A percentile compares a stretch with the other conserved stretches of the same genome.
Evolutionary conservation across 768 basidiomycete genomes (phyloP).

Genomic region (Xanthoconium stramineum): DNA sequence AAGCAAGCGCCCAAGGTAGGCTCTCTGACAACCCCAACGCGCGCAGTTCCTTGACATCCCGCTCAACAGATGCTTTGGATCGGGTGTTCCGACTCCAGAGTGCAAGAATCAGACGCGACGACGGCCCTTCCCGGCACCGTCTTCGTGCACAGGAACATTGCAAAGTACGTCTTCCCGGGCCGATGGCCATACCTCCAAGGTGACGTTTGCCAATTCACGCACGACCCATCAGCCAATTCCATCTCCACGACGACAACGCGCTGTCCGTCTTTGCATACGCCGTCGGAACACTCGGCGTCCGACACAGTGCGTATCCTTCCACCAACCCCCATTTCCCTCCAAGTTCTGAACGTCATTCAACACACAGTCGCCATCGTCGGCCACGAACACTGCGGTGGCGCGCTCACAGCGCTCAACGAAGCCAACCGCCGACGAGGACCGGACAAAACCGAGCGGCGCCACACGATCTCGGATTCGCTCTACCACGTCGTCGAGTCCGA

Average conservation of each 20-base stretch:
- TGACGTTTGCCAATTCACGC: neutral
- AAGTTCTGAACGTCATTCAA: neutral
- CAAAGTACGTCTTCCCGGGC: constrained; percentile 65
- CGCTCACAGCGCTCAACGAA: constrained; percentile 35
- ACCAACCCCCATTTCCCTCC: constrained; percentile 6
- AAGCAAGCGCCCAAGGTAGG: constrained; percentile 22
- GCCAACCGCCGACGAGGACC: neutral
- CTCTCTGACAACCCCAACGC: neutral
- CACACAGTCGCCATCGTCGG: constrained; percentile 71
- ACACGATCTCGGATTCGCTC: constrained; percentile 15
- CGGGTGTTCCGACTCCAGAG: constrained; percentile 81
- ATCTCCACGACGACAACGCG: constrained; percentile 62
- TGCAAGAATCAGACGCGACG: constrained; percentile 75
- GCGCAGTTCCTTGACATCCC: neutral
- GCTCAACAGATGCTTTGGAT: constrained; percentile 64
- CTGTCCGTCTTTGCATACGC: constrained; percentile 73
- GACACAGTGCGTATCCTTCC: constrained; percentile 59
- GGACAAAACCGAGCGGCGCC: neutral
- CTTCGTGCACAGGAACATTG: constrained; percentile 85
- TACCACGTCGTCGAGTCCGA: constrained; percentile 12
- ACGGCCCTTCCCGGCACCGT: constrained; percentile 71
- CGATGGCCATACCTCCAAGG: neutral
- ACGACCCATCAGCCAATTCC: constrained; percentile 55
- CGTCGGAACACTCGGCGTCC: constrained; percentile 59
- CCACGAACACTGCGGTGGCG: constrained; percentile 81